Evolutionary conservation across 108 stramenopile species (phyloP), one percentile per base, ranked within the genome.

Genomic region (Stephanodiscus minutulus): DNA sequence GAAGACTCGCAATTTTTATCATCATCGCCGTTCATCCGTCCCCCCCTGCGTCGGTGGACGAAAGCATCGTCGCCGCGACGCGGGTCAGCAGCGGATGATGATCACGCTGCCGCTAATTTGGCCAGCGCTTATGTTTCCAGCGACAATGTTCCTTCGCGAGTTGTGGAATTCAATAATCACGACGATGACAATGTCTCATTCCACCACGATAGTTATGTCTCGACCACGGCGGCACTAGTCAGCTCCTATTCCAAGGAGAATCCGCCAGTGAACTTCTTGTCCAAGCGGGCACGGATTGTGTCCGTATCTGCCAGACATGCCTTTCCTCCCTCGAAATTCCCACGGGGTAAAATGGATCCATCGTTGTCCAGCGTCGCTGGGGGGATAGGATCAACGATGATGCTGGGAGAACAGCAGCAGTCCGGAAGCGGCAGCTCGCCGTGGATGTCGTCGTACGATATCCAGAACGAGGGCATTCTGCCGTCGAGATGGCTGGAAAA

Each of bases 281-380:
- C 76, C 18, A 53, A 47, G 60, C 72, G 83, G 29, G 88, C 92
- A 5, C 57, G 85, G 12, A 75, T 93, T 49, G 67, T 87, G 18
- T 77, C 89, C 0, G 75, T 88, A 7, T 74, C 75, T 10, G 43
- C 68, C 1, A 59, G 85, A 24, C 88, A 93, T 65, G 88, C 87
- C 17, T 91, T 93, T 64, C 92, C 92, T 20, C 89, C 89, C 20
- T 87, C 85, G 64, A 90, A 88, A 55, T 88, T 87, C 66, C 87
- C 89, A 11, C 61, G 68, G 22, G 89, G 92, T 13, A 64, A 75
- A 37, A 13, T 55, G 22, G 54, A 55, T 24, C 4, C 54, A 52
- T 52, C 50, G 24, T 52, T 20, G 50, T 52, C 50, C 27, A 55
- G 27, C 27, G 25, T 28, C 21, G 54, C 11, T 9, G 54, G 54